Conservation (phyloP, 352 stramenopile genomes). For the Phytophthora hibernalis region DNA sequence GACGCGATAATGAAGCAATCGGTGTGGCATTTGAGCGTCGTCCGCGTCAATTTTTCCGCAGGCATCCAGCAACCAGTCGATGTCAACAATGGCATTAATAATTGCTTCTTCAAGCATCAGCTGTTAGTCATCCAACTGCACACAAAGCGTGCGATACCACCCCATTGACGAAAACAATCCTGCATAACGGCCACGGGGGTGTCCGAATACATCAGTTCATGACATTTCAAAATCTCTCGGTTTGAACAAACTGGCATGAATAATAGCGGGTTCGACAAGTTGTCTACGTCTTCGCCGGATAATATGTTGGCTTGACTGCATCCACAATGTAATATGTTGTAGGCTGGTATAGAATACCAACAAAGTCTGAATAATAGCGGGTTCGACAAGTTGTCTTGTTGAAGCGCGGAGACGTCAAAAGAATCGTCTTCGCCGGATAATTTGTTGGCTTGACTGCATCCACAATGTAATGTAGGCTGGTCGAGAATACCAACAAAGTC, state of each 20-base stretch:
- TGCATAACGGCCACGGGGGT: not conserved
- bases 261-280: slow-evolving; percentile 24
- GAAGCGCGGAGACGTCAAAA: too few relatives aligned
- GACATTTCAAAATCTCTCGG: not conserved
- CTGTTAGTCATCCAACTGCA: not conserved
- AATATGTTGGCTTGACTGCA: slow-evolving; percentile 34
- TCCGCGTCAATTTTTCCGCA: slow-evolving; percentile 13
- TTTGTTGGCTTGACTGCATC: too few relatives aligned
- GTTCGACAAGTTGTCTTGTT: too few relatives aligned
- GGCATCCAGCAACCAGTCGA: slow-evolving; percentile 16
- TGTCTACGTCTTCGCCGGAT: slow-evolving; percentile 31
- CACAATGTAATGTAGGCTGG: too few relatives aligned
- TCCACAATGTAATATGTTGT: slow-evolving; percentile 42
- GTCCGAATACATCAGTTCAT: not conserved
- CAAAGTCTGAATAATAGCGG: too few relatives aligned
- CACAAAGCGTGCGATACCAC: not conserved
- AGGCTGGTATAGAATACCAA: slow-evolving; percentile 29
- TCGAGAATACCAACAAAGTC: slow-evolving; percentile 39
- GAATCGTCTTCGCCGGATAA: too few relatives aligned
- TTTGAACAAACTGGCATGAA: not conserved
- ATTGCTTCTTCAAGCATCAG: slow-evolving; percentile 16
- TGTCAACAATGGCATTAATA: slow-evolving; percentile 2
- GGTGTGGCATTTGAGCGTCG: slow-evolving; percentile 5
- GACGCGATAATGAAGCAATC: slow-evolving; percentile 26
- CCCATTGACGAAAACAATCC: not conserved